Base-by-base conservation (phyloP, 177 flowering plant genomes). In the Vitis hybrid region DNA sequence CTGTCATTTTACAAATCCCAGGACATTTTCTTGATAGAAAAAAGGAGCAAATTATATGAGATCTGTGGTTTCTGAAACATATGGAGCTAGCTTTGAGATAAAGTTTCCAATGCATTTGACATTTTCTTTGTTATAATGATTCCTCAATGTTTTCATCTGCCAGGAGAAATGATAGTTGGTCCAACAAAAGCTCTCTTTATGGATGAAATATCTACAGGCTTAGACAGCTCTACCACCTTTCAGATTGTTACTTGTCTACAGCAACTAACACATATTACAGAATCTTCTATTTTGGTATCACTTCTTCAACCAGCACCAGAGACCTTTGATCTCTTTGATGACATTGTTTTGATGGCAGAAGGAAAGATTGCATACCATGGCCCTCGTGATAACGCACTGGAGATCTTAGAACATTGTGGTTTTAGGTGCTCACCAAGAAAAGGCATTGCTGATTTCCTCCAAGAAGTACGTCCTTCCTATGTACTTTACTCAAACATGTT, bases 151-250 rank as follows among this genome's bases (percentile, higher is more conserved):
- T 60, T 60, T n/a, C 20, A 14, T 16, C 45, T 33, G 8, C 22
- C 79, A 86, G 93, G 89, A 63, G 93, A 89, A 74, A 75, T 89
- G 85, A 81, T 89, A 12, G 78, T 89, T 49, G 91, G 91, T 49
- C 82, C 90, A 11, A 74, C 82, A 10, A 79, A 78, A 65, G 85
- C 45, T 33, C 45, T 33, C 45, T 33, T 33, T 6, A 33, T 33
- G 45, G 45, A 33, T 33, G 45, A 33, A 63, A 82, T 86, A 49
- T 83, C 87, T 22, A 86, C 80, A 18, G 89, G 89, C 9, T 66
- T 86, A 31, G 90, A 87, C 62, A 87, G 90, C 67, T 87, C 87
- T 53, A 87, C 90, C 1, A 85, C 87, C 50, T 82, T 75, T 66
- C 80, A 86, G 70, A 82, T 86, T 19, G 77, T 86, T 53, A 78